phyloP scores from a whole-genome alignment of 768 basidiomycete genomes.

The Tricholoma furcatifolium region DNA sequence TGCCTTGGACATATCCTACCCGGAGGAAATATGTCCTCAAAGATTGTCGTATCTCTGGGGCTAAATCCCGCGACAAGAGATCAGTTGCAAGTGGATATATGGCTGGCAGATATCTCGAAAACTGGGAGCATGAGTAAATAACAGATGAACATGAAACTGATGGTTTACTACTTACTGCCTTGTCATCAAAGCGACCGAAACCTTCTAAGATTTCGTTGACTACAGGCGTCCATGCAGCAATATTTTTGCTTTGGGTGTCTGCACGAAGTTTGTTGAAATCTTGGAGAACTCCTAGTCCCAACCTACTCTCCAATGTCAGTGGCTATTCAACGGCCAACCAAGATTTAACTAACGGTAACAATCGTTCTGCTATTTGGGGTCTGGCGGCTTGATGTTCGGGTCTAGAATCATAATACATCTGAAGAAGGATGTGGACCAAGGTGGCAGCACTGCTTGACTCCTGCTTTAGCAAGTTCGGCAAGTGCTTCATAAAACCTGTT shows the following conservation, averaged over 20 bases:
- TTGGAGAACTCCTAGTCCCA: conserved; percentile 83
- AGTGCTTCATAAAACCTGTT: conserved; percentile 97
- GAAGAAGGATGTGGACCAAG: conserved; percentile 84
- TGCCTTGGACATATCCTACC: conserved; percentile 72
- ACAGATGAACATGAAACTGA: background rate
- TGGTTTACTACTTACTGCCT: conserved; percentile 61
- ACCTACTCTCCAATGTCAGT: conserved; percentile 42
- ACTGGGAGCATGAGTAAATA: conserved; percentile 46
- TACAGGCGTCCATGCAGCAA: conserved; percentile 98
- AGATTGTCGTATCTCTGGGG: conserved; percentile 78
- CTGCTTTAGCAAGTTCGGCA: conserved; percentile 96
- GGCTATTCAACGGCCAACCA: background rate
- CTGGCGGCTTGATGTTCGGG: conserved; percentile 82
- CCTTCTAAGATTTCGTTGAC: conserved; percentile 93
- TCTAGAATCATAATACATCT: conserved; percentile 94
- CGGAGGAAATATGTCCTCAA: conserved; percentile 78
- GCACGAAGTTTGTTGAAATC: conserved; percentile 88
- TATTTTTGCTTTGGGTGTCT: conserved; percentile 93
- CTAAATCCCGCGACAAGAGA: conserved; percentile 77
- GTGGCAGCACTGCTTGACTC: conserved; percentile 97
- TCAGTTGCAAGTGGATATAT: conserved; percentile 91
- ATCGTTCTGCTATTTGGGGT: conserved; percentile 72
- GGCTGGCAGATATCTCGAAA: conserved; percentile 81
- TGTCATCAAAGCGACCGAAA: conserved; percentile 86
- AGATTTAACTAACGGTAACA: conserved; percentile 58